A percentile compares a stretch with the other conserved stretches of the same genome.
These are phyloP conservation scores for Senna tora DNA, from an alignment of 306 rosid species.

Conservation along the genomic window DNA sequence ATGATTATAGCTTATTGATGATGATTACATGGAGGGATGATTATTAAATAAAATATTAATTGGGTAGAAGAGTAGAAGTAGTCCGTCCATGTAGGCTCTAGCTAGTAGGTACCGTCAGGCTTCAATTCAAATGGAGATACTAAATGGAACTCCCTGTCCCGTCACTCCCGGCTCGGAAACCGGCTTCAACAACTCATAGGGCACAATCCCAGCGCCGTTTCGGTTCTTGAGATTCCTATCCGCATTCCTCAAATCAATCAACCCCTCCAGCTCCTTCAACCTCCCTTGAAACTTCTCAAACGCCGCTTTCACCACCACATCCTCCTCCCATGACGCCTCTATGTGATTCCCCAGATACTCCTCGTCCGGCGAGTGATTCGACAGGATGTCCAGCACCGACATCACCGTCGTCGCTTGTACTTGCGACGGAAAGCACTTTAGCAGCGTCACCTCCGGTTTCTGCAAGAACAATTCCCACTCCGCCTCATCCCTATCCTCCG, in stretches of 20 bases:
- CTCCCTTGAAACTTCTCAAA: conserved; percentile 50
- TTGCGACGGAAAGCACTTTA: conserved; percentile 48
- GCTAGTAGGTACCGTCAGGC: too few relatives aligned
- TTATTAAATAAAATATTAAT: too few relatives aligned
- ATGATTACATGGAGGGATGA: too few relatives aligned
- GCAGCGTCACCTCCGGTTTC: conserved; percentile 42
- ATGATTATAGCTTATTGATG: too few relatives aligned
- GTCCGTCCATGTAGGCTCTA: too few relatives aligned
- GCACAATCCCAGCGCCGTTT: conserved; percentile 50
- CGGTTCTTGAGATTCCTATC: conserved; percentile 36
- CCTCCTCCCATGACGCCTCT: conserved; percentile 54
- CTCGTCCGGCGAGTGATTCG: conserved; percentile 56
- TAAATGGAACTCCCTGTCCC: conserved; percentile 74
- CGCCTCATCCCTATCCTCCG: conserved; percentile 41
- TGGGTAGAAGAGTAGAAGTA: too few relatives aligned
- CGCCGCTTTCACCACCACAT: conserved; percentile 38
- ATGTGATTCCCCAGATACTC: conserved; percentile 46
- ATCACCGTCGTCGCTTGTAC: conserved; percentile 49
- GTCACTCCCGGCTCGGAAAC: conserved; percentile 70
- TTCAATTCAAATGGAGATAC: conserved; percentile 70
- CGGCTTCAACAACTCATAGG: conserved; percentile 71
- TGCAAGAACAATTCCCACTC: conserved; percentile 42
- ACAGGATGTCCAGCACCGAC: conserved; percentile 51
- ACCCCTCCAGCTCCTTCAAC: conserved; percentile 47
- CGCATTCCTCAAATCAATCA: conserved; percentile 43